Conservation (phyloP, 2,329 filamentous ascomycete genomes). For the Ceratocystis albifundus region DNA sequence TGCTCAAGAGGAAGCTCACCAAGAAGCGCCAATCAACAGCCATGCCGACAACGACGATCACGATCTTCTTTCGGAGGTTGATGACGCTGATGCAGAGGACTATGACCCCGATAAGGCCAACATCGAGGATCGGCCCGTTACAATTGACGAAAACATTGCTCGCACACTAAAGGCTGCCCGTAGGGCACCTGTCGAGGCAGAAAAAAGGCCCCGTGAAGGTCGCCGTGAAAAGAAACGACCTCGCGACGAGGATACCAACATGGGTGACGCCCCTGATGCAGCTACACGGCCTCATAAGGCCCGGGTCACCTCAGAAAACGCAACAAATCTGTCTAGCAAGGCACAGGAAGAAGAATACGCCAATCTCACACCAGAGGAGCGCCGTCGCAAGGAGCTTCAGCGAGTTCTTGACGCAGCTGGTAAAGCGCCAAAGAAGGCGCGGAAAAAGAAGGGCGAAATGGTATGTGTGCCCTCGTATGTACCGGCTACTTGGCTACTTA, state of each 20-base stretch:
- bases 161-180: slow-evolving; percentile 54
- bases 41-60: slow-evolving; percentile 38
- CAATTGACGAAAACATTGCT: slow-evolving; percentile 55
- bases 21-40: background rate
- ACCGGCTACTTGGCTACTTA: no score
- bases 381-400: slow-evolving; percentile 72
- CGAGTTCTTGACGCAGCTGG: slow-evolving; percentile 78
- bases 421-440: slow-evolving; percentile 59
- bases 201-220: slow-evolving; percentile 66
- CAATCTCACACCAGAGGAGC: slow-evolving; percentile 70
- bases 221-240: slow-evolving; percentile 54
- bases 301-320: slow-evolving; percentile 36
- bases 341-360: slow-evolving; percentile 59
- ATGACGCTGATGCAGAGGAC: slow-evolving; percentile 58
- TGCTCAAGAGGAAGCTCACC: slow-evolving; percentile 13
- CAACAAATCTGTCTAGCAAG: slow-evolving; percentile 34
- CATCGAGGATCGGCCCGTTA: slow-evolving; percentile 51
- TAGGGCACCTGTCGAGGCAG: slow-evolving; percentile 51
- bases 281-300: slow-evolving; percentile 36
- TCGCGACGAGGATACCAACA: slow-evolving; percentile 39
- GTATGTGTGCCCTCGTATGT: slow-evolving; percentile 11
- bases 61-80: slow-evolving; percentile 54
- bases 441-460: slow-evolving; percentile 52
- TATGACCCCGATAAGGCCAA: slow-evolving; percentile 55
- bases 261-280: slow-evolving; percentile 35